phyloP scores from a whole-genome alignment of 2,329 filamentous ascomycete species.

The Herpotrichia juniperi region DNA sequence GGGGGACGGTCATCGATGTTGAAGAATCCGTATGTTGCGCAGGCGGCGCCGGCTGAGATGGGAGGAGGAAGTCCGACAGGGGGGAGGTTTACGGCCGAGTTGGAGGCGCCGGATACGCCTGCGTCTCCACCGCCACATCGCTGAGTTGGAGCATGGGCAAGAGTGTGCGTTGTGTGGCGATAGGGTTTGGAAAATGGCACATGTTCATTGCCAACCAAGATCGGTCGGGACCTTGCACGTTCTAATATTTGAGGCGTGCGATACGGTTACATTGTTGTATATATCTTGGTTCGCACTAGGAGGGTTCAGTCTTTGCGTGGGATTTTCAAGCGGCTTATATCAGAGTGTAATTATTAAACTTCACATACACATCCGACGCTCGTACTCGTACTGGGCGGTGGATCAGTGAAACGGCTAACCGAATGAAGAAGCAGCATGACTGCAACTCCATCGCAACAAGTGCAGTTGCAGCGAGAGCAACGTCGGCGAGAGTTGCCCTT shows the following conservation, averaged over 20 bases:
- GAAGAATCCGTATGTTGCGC: conserved; percentile 6
- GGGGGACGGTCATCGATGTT: conserved; percentile 11
- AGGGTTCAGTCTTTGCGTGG: too few species aligned
- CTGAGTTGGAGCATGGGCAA: too few species aligned
- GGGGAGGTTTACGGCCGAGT: conserved; percentile 28
- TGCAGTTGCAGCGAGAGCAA: background rate
- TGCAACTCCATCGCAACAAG: background rate
- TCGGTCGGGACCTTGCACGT: too few species aligned
- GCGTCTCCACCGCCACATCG: background rate
- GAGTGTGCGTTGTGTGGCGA: too few species aligned
- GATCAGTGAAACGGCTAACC: conserved; percentile 2
- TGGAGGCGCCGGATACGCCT: conserved; percentile 23
- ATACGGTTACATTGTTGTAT: too few species aligned
- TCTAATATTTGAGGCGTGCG: too few species aligned
- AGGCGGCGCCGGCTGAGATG: conserved; percentile 23
- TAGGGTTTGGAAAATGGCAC: too few species aligned
- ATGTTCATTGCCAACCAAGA: too few species aligned
- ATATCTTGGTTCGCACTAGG: too few species aligned
- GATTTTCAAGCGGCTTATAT: too few species aligned
- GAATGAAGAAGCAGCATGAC: background rate
- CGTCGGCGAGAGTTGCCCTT: background rate
- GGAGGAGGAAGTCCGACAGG: conserved; percentile 27
- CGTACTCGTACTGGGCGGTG: background rate
- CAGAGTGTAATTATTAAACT: too few species aligned
- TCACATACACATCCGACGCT: too few species aligned